Percentiles rank a stretch among this genome's conserved stretches.
phyloP scores from a whole-genome alignment of 305 asterid genomes.

The Salvia sclarea region DNA sequence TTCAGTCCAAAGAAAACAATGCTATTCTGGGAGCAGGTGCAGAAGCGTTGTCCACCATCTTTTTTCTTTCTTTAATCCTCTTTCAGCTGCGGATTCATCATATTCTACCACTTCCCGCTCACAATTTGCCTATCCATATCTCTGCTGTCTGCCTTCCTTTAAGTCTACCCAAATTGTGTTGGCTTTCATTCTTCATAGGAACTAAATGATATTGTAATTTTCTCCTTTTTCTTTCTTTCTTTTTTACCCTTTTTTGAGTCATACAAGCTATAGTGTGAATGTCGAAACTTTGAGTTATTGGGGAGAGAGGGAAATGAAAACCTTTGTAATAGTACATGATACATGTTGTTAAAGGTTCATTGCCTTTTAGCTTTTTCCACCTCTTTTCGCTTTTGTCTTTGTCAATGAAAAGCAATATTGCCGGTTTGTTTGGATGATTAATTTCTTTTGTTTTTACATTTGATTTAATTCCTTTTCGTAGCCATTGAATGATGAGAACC shows the following conservation, averaged over 20 bases:
- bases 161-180: constrained; percentile 36
- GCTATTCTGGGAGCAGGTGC: constrained; percentile 52
- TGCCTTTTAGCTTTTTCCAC: constrained; percentile 3
- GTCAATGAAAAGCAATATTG: constrained; percentile 36
- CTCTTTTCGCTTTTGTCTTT: constrained; percentile 24
- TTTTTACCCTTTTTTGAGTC: constrained; percentile 28
- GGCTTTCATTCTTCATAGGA: constrained; percentile 43
- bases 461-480: no score
- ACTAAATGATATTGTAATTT: constrained; percentile 40
- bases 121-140: constrained; percentile 22
- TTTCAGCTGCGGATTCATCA: neutral
- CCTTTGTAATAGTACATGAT: constrained; percentile 40
- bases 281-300: constrained; percentile 36
- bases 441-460: neutral
- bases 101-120: constrained; percentile 29
- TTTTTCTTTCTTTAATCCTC: neutral
- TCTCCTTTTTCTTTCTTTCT: neutral
- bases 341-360: constrained; percentile 26
- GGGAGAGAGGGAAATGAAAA: constrained; percentile 3
- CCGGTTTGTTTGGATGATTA: constrained; percentile 31
- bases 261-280: constrained; percentile 43
- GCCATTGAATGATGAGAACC: no score
- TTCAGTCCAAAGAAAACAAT: constrained; percentile 37
- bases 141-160: constrained; percentile 22
- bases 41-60: constrained; percentile 70